Conservation (phyloP, 352 stramenopile genomes). For the Phytophthora foliorum region DNA sequence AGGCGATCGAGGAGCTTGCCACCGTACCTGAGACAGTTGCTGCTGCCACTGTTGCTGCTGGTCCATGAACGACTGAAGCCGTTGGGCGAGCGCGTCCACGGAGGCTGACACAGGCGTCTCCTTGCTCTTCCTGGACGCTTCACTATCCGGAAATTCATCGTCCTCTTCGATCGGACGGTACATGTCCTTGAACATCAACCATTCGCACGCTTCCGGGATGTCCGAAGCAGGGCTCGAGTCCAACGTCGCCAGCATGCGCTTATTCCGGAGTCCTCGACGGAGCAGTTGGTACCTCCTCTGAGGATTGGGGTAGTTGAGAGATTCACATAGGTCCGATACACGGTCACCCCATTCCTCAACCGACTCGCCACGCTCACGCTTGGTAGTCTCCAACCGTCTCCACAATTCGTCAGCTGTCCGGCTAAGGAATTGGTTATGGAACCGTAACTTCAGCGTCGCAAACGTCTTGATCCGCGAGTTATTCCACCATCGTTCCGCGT, state of each 20-base stretch:
- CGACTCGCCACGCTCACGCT: neutral
- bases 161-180: neutral
- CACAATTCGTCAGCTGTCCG: neutral
- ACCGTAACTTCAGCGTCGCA: neutral
- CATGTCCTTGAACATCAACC: slow-evolving; percentile 6
- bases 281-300: slow-evolving; percentile 7
- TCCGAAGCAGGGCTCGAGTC: neutral
- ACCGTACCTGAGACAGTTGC: too few species aligned
- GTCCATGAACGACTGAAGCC: neutral
- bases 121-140: neutral
- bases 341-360: slow-evolving; percentile 11
- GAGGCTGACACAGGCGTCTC: neutral
- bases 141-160: neutral
- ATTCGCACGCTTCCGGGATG: slow-evolving; percentile 7
- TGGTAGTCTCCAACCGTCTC: slow-evolving; percentile 1
- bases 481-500: slow-evolving; percentile 3
- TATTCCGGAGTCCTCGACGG: neutral
- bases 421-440: slow-evolving; percentile 9
- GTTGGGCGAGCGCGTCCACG: neutral
- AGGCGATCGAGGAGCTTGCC: neutral
- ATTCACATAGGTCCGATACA: slow-evolving; percentile 3
- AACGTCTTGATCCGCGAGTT: slow-evolving; percentile 1
- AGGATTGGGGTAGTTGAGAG: neutral
- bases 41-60: neutral
- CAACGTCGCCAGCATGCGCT: neutral